Percentiles rank a stretch among this genome's conserved stretches.
Evolutionary conservation across 257 asterid genomes (phyloP).

Genomic region (Solanum boliviense): DNA sequence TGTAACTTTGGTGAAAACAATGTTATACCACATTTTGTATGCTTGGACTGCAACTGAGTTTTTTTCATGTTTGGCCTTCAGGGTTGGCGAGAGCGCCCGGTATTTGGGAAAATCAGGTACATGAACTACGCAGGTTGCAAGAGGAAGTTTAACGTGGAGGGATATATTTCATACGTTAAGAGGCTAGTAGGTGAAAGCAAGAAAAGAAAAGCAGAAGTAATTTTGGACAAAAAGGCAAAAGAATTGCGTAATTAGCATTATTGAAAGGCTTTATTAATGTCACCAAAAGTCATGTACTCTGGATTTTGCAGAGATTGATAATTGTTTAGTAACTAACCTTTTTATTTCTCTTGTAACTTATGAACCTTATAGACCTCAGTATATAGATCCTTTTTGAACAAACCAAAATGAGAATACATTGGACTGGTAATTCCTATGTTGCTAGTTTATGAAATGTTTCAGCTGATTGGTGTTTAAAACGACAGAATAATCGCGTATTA

Average conservation of each 20-base stretch:
- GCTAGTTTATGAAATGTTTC: neutral
- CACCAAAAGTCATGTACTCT: neutral
- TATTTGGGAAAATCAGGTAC: slow-evolving; percentile 86
- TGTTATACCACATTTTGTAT: neutral
- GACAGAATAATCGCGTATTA: too few species aligned
- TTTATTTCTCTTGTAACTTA: neutral
- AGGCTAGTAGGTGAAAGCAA: slow-evolving; percentile 52
- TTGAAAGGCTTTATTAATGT: neutral
- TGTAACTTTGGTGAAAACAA: neutral
- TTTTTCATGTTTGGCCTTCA: slow-evolving; percentile 2
- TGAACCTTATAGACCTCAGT: neutral
- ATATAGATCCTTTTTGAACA: neutral
- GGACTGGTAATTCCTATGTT: too few species aligned
- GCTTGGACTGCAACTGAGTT: neutral
- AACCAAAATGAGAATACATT: neutral
- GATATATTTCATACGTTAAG: slow-evolving; percentile 63
- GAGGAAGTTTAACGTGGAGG: slow-evolving; percentile 85
- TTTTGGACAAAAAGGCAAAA: slow-evolving; percentile 34
- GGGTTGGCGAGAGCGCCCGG: slow-evolving; percentile 89
- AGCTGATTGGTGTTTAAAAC: neutral
- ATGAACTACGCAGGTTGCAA: slow-evolving; percentile 97
- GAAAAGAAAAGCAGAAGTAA: slow-evolving; percentile 67
- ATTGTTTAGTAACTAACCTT: neutral
- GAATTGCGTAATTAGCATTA: slow-evolving; percentile 7
- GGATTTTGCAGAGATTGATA: neutral